A percentile compares a stretch with the other conserved stretches of the same genome.
Evolutionary conservation across 176 grass and related monocot species (phyloP).

Genomic region (sorghum (Sorghum bicolor)): DNA sequence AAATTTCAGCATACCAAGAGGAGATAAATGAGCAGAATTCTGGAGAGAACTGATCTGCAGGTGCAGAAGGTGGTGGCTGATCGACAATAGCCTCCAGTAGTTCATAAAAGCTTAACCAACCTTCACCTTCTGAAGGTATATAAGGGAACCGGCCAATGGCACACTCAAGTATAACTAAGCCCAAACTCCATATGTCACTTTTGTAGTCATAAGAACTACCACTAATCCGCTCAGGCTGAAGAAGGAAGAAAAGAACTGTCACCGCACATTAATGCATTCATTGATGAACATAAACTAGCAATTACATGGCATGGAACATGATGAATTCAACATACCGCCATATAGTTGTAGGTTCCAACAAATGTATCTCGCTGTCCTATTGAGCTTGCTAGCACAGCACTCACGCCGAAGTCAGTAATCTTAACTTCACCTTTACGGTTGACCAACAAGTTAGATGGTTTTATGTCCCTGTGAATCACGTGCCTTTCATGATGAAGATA

Average conservation of each 20-base stretch:
- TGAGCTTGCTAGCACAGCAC: constrained; percentile 78
- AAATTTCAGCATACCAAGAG: constrained; percentile 54
- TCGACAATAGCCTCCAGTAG: constrained; percentile 98
- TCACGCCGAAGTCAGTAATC: constrained; percentile 93
- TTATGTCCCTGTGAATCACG: constrained; percentile 99
- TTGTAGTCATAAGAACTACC: constrained; percentile 97
- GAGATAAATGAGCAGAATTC: constrained; percentile 97
- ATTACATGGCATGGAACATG: neutral
- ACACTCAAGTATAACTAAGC: constrained; percentile 96
- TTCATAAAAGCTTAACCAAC: constrained; percentile 93
- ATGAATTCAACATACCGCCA: constrained; percentile 74
- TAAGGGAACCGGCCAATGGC: constrained; percentile 94
- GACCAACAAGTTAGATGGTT: constrained; percentile 95
- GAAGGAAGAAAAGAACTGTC: constrained; percentile 34
- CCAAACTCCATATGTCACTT: constrained; percentile 99
- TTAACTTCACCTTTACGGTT: constrained; percentile 95
- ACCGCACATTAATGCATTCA: constrained; percentile 23
- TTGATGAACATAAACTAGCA: constrained; percentile 1
- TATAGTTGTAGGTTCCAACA: constrained; percentile 97
- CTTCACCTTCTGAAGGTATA: constrained; percentile 72
- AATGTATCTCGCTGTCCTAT: constrained; percentile 95
- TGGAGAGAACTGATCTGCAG: constrained; percentile 89
- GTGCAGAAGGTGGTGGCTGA: constrained; percentile 88
- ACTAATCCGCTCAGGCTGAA: constrained; percentile 89
- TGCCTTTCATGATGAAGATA: constrained; percentile 97